Evolutionary conservation across 495 filamentous ascomycete genomes (phyloP).

Genomic region (Neurospora tetraspora): DNA sequence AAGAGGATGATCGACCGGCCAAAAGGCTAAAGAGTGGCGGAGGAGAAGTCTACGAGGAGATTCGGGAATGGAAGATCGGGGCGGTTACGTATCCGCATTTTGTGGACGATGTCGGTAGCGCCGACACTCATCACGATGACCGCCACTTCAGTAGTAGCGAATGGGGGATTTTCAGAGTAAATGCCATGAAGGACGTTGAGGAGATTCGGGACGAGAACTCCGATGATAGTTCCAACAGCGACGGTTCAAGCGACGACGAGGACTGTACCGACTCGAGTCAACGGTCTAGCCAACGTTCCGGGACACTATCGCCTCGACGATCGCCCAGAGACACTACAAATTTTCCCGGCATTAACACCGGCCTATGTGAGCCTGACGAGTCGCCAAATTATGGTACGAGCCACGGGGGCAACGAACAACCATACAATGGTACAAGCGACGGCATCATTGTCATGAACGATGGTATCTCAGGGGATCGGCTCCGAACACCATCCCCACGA

Average conservation of each 20-base stretch:
- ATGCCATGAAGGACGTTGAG: background rate
- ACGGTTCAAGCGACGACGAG: background rate
- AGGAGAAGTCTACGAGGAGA: background rate
- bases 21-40: background rate
- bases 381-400: background rate
- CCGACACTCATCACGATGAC: background rate
- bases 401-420: rapidly evolving
- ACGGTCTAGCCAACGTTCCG: background rate
- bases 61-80: background rate
- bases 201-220: background rate
- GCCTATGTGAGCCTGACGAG: background rate
- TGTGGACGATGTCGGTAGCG: background rate
- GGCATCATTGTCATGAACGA: background rate
- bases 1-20: background rate
- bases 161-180: background rate
- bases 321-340: background rate
- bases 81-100: background rate
- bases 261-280: background rate
- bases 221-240: background rate
- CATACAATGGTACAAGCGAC: background rate
- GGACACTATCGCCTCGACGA: background rate
- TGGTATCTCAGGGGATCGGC: background rate
- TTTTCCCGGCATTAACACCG: background rate
- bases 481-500: background rate
- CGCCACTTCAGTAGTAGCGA: background rate